Evolutionary conservation across 192 early-diverging fungal genomes (phyloP), one percentile per base, ranked within the genome.

Genomic region (Coemansia sp.): DNA sequence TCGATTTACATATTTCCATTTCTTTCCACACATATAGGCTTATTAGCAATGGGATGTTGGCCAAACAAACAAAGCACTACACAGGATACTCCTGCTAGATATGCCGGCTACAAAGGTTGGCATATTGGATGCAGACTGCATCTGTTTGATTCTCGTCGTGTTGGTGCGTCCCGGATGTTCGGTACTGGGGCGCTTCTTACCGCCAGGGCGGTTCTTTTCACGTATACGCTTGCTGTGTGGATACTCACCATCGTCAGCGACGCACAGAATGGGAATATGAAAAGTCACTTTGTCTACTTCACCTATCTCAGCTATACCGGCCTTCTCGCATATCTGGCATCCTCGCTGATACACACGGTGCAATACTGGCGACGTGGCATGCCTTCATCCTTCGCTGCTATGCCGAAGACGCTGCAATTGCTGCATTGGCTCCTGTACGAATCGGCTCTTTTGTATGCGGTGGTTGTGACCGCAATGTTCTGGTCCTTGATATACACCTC

Each of bases 371-470:
- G 68, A 1, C 58, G 34, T 3, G 45, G 49, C 5, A 17, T 6
- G 17, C 57, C 57, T 17, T 13, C 48, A 11, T 63, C 57, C 17
- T 82, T 82, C 35, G 14, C 32, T 6, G 7, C 13, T 9, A 73
- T 82, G 67, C 64, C 70, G 9, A 56, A 25, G 8, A 59, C 59
- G 5, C 48, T 82, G 13, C 79, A 70, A 67, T 65, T 82, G 17
- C 52, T 76, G 41, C 79, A 82, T 49, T 82, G 79, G 74, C 64
- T 82, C 29, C 42, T 82, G 23, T 82, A 67, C n/a, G 71, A 66
- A 22, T 73, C 74, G 5, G 71, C 63, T 4, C 15, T 76, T 46
- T 25, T 74, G 48, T 82, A 61, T 61, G 65, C 79, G 8, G 59
- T 65, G 4, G 45, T 76, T 2, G 74, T 82, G 5, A 70, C 71